phyloP scores from a whole-genome alignment of 306 rosid species.

The Inga oerstediana region DNA sequence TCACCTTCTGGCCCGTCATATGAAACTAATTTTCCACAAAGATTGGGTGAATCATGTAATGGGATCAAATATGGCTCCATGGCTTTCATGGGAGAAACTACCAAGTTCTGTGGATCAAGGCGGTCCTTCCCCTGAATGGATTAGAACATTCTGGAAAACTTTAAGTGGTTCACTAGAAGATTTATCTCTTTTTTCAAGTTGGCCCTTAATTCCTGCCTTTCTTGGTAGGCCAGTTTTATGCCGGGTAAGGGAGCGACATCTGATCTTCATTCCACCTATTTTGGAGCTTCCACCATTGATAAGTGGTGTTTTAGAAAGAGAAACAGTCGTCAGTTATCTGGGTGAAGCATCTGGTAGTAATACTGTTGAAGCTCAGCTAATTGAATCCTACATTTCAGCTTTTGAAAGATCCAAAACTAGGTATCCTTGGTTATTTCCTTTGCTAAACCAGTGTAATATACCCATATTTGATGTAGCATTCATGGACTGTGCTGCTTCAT shows the following conservation, averaged over 20 bases:
- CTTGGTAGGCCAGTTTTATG: constrained; percentile 93
- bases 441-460: constrained; percentile 86
- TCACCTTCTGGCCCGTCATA: constrained; percentile 73
- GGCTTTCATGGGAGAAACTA: constrained; percentile 96
- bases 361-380: constrained; percentile 51
- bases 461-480: constrained; percentile 82
- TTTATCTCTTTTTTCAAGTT: constrained; percentile 77
- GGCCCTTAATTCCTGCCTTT: constrained; percentile 97
- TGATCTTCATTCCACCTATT: constrained; percentile 85
- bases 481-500: constrained; percentile 72
- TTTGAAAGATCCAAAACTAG: constrained; percentile 59
- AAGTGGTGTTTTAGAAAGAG: constrained; percentile 48
- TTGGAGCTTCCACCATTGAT: constrained; percentile 40
- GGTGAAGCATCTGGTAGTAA: constrained; percentile 35
- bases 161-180: constrained; percentile 58
- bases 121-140: constrained; percentile 93
- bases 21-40: constrained; percentile 74
- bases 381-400: constrained; percentile 62
- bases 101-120: constrained; percentile 68
- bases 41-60: constrained; percentile 89
- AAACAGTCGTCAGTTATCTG: constrained; percentile 41
- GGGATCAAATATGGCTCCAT: constrained; percentile 81
- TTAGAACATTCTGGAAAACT: constrained; percentile 83
- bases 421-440: constrained; percentile 82
- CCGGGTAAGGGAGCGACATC: constrained; percentile 77